Conservation (phyloP, 164 flowering plant species). For the Kingdonia uniflora region DNA sequence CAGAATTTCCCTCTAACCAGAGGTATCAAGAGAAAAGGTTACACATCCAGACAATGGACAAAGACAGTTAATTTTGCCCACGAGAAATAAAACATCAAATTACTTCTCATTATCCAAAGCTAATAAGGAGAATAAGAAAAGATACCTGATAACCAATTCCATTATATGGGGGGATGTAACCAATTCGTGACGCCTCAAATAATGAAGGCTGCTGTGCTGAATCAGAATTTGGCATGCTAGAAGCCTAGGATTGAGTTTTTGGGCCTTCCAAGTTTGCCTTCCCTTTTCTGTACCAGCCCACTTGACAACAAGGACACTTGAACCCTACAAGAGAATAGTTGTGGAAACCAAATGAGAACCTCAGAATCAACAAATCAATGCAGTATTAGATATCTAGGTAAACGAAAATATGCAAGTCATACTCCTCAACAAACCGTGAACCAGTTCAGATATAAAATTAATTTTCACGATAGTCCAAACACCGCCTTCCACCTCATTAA, state of each 20-base stretch:
- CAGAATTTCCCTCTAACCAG: too few species aligned
- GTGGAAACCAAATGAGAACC: too few species aligned
- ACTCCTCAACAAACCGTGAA: neutral
- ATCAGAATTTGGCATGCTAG: conserved; percentile 41
- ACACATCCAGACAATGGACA: too few species aligned
- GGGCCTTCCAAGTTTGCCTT: conserved; percentile 88
- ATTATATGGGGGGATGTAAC: conserved; percentile 73
- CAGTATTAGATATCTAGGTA: neutral
- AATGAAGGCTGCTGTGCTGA: conserved; percentile 66
- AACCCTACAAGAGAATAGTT: conserved; percentile 42
- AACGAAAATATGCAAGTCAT: neutral
- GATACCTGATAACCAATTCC: conserved; percentile 91
- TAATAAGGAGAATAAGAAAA: neutral
- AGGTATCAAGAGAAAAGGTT: too few species aligned
- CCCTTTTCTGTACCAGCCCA: conserved; percentile 99
- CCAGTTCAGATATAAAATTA: too few species aligned
- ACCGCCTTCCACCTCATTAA: too few species aligned
- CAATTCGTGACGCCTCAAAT: conserved; percentile 80
- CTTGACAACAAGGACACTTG: conserved; percentile 93
- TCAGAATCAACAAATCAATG: neutral
- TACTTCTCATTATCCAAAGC: too few species aligned
- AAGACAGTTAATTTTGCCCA: too few species aligned
- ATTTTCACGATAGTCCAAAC: too few species aligned
- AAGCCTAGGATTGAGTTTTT: conserved; percentile 62
- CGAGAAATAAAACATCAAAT: too few species aligned